Base-by-base conservation (phyloP, 2,329 filamentous ascomycete species). In the Penicillium glabrum region DNA sequence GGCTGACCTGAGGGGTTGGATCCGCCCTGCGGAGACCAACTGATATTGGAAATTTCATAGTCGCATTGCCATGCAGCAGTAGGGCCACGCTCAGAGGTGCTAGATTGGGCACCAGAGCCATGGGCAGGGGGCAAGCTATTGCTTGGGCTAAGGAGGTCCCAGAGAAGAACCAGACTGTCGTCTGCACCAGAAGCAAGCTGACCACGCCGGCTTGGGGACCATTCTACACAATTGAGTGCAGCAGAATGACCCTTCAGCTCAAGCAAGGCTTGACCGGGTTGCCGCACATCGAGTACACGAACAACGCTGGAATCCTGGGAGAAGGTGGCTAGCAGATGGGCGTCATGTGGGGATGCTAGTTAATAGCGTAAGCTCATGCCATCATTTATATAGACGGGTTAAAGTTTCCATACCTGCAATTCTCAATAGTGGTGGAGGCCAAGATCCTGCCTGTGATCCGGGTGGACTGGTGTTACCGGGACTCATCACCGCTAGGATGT, bases 241-340 rank as follows among this genome's bases (percentile, higher is more conserved):
- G 91, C 89, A 23, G 86, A 85, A 71, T 99, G 93, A 23, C 95
- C 95, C 47, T 90, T 90, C 37, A 99, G 86, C 73, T 99, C 95
- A 26, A 99, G 85, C 5, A 99, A 83, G 2, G 95, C 95, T 75
- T 97, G 95, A 6, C 95, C 95, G 0, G 95, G 95, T 76, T 99
- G 95, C 48, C 95, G 89, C 3, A 98, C 93, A 69, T 99, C 95
- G 29, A 99, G 86, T 53, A 99, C 96, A 47, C 95, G 91, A 70
- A 99, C 93, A 33, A 96, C 80, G 67, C 89, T 93, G 4, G 91
- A 96, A 72, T 98, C 95, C 69, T 92, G 89, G 19, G 95, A 93
- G 73, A 99, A 98, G 0, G 95, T 99, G n/a, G 93, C 93, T 35
- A 99, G 85, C 33, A 99, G 86, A 72, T 99, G 93, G 7, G 91